phyloP scores from a whole-genome alignment of 768 basidiomycete species.

The Hydnomerulius pinastri region DNA sequence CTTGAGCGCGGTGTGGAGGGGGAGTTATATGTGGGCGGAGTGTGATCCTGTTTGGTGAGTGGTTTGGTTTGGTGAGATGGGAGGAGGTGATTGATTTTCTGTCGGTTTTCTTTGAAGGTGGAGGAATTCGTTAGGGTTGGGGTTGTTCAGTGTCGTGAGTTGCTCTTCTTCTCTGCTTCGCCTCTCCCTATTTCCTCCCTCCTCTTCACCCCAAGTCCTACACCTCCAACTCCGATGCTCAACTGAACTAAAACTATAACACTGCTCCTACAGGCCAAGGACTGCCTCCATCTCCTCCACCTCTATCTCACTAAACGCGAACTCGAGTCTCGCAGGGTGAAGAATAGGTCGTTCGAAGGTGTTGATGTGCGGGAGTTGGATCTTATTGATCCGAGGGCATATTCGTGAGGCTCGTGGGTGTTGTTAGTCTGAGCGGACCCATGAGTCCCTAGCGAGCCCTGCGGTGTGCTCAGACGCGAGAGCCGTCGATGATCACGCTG shows the following conservation, averaged over 20 bases:
- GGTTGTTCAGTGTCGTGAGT: constrained; percentile 65
- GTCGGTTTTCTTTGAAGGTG: constrained; percentile 39
- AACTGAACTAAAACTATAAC: too few species aligned
- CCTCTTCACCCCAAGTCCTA: too few species aligned
- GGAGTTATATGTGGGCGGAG: constrained; percentile 62
- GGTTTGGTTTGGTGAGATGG: neutral
- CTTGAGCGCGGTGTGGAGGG: constrained; percentile 52
- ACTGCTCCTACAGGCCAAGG: too few species aligned
- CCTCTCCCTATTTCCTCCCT: too few species aligned
- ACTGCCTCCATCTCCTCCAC: constrained; percentile 66
- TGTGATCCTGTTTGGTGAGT: constrained; percentile 73
- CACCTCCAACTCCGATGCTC: too few species aligned
- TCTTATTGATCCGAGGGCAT: constrained; percentile 45
- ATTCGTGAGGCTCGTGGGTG: constrained; percentile 14
- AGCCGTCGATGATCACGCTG: too few species aligned
- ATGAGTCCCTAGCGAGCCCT: too few species aligned
- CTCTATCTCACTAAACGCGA: constrained; percentile 73
- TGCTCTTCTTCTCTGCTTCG: too few species aligned
- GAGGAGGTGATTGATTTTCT: too few species aligned
- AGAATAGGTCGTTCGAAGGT: constrained; percentile 70
- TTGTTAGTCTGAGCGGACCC: too few species aligned
- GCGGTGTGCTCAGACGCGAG: too few species aligned
- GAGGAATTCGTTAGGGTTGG: constrained; percentile 71
- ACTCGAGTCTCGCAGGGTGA: constrained; percentile 65
- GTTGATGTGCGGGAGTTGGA: constrained; percentile 70